Conservation (phyloP, 345 rosid species). For the Eucalyptus curtisii region DNA sequence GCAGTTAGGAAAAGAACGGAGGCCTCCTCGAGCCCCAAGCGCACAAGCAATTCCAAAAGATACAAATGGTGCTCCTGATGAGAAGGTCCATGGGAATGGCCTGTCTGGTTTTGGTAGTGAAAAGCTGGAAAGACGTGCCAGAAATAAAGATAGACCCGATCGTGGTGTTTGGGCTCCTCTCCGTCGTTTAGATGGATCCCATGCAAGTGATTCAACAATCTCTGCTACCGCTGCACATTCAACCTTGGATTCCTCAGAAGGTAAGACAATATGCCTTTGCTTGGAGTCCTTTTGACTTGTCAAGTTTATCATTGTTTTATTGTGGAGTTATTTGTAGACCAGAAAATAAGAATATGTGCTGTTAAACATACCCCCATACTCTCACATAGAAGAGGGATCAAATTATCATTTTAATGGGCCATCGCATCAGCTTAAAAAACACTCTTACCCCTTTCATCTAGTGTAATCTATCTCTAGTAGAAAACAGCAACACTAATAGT, state of each 20-base stretch:
- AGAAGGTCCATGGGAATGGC: slow-evolving; percentile 25
- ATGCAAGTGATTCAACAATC: slow-evolving; percentile 39
- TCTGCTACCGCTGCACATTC: slow-evolving; percentile 15
- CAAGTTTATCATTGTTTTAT: not conserved
- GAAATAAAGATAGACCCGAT: slow-evolving; percentile 56
- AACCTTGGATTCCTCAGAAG: slow-evolving; percentile 13
- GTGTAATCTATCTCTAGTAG: not conserved
- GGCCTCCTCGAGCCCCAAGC: slow-evolving; percentile 29
- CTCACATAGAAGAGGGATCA: not conserved
- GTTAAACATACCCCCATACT: not conserved
- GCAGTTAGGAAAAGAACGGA: slow-evolving; percentile 29
- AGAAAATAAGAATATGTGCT: not conserved
- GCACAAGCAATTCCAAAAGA: slow-evolving; percentile 24
- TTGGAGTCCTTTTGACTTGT: not conserved
- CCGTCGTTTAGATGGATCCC: slow-evolving; percentile 45
- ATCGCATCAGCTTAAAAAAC: not conserved
- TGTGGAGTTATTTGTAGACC: not conserved
- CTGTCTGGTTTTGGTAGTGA: slow-evolving; percentile 16
- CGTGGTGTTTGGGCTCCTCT: slow-evolving; percentile 55
- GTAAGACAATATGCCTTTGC: not conserved
- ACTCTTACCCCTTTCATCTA: not conserved
- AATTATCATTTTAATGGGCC: not conserved
- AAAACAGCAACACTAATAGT: not conserved
- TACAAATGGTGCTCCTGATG: slow-evolving; percentile 27
- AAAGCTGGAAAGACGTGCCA: slow-evolving; percentile 36